phyloP scores from a whole-genome alignment of 225 moss, liverwort and hornwort species.

The Sphagnum tenellum region DNA sequence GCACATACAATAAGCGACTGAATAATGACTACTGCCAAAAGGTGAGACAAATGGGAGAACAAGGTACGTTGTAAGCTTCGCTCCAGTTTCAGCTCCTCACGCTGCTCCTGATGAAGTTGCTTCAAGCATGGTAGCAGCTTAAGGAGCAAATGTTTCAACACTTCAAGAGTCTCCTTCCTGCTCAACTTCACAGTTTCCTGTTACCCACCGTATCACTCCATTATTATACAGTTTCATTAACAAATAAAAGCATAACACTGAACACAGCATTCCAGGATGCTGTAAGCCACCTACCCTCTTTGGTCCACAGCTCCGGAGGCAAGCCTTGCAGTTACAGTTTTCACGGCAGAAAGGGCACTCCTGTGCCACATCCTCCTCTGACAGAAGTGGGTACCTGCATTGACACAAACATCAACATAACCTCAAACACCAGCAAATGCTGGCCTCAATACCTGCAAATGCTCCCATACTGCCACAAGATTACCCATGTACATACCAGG shows the following conservation, averaged over 20 bases:
- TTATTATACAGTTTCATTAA: not conserved
- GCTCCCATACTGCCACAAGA: not conserved
- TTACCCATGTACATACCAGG: constrained; percentile 52
- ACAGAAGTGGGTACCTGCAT: constrained; percentile 66
- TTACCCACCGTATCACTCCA: constrained; percentile 14
- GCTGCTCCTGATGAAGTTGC: constrained; percentile 47
- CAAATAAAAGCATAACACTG: not conserved
- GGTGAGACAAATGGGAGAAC: not conserved
- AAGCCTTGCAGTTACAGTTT: constrained; percentile 94
- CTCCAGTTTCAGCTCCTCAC: constrained; percentile 37
- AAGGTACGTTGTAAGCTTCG: constrained; percentile 28
- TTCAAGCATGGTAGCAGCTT: constrained; percentile 41
- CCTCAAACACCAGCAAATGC: not conserved
- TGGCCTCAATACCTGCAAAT: not conserved
- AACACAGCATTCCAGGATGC: not conserved
- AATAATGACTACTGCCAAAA: not conserved
- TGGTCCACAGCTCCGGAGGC: constrained; percentile 62
- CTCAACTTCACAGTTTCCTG: constrained; percentile 41
- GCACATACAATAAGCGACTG: not conserved
- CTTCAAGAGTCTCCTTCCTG: constrained; percentile 24
- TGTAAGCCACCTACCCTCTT: constrained; percentile 19
- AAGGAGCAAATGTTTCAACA: constrained; percentile 32
- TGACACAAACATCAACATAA: constrained; percentile 6
- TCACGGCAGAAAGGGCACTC: constrained; percentile 81
- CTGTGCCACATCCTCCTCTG: constrained; percentile 42